phyloP scores from a whole-genome alignment of 2,329 filamentous ascomycete species.

The Monilinia polystroma region DNA sequence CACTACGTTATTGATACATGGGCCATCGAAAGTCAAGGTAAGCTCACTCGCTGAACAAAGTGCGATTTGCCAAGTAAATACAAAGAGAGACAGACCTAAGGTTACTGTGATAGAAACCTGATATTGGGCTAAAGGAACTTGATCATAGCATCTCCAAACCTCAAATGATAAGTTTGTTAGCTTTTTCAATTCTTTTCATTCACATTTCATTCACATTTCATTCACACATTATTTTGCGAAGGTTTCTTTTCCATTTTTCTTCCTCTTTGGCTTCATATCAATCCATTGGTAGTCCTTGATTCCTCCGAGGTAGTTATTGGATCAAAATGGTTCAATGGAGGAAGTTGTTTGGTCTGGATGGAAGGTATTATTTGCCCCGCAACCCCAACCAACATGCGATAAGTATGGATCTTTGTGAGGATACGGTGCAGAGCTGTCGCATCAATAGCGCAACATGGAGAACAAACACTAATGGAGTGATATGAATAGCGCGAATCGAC shows the following conservation, averaged over 20 bases:
- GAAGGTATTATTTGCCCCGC: conserved; percentile 31
- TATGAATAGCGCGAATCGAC: conserved; percentile 27
- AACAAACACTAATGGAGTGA: neutral
- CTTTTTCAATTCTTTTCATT: neutral
- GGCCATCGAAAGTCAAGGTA: neutral
- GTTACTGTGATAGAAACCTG: conserved; percentile 1
- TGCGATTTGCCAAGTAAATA: conserved; percentile 8
- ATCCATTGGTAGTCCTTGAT: neutral
- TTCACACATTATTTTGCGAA: neutral
- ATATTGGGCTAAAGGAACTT: conserved; percentile 1
- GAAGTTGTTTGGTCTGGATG: conserved; percentile 38
- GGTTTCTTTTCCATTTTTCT: neutral
- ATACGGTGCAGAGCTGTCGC: neutral
- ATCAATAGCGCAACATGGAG: neutral
- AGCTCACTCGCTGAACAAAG: neutral
- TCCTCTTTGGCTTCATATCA: neutral
- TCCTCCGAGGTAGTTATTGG: neutral
- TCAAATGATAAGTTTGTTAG: neutral
- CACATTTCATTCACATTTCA: too few species aligned
- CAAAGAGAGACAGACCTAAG: too few species aligned
- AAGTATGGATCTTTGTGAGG: neutral
- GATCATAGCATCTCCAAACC: neutral
- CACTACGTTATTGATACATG: too few species aligned
- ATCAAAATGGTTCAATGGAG: conserved; percentile 38
- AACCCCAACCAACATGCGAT: neutral